Evolutionary conservation across 352 stramenopile genomes (phyloP), one percentile per base, ranked within the genome.

Genomic region (Phytophthora ohioensis): DNA sequence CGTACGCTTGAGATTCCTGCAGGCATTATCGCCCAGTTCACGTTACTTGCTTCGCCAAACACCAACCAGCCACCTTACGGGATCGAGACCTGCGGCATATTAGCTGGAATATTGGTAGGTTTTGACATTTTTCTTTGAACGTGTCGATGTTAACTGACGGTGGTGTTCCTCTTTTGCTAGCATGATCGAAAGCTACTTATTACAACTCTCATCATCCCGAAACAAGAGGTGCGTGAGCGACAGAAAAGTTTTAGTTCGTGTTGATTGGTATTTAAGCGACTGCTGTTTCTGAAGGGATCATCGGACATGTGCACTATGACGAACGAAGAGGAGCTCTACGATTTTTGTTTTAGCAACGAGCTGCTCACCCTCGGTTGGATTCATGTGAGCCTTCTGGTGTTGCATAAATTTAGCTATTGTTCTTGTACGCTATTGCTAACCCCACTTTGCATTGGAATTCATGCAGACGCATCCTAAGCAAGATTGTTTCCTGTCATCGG

Each of bases 321-420:
- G 17, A 91, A 96, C 60, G 91, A 97, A 73, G 85, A 93, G 69
- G 90, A 96, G 47, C 72, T 97, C 9, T 96, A 94, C 48, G 88
- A 93, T 49, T 97, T 90, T 57, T 97, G 91, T 66, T 92, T 95
- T 47, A 78, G 71, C 53, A 83, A 94, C 49, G 90, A 96, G 35
- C 70, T 97, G 41, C 79, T 97, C n/a, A 96, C 85, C 13, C 82
- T 97, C n/a, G 91, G 91, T 13, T 97, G 91, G 91, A 97, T 97
- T 68, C 91, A 97, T 75, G 87, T 93, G 76, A 63, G 79, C n/a
- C 41, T 69, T 48, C n/a, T 39, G 11, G 21, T 66, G 27, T 31
- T 55, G 27, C 7, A n/a, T 32, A 53, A 48, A 27, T 46, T 5
- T 17, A 27, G 4, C 0, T 46, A n/a, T 46, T 13, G 15, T 57